These are phyloP conservation scores for Tricholoma matsutake DNA, from an alignment of 768 basidiomycete genomes.

Conservation along the genomic window DNA sequence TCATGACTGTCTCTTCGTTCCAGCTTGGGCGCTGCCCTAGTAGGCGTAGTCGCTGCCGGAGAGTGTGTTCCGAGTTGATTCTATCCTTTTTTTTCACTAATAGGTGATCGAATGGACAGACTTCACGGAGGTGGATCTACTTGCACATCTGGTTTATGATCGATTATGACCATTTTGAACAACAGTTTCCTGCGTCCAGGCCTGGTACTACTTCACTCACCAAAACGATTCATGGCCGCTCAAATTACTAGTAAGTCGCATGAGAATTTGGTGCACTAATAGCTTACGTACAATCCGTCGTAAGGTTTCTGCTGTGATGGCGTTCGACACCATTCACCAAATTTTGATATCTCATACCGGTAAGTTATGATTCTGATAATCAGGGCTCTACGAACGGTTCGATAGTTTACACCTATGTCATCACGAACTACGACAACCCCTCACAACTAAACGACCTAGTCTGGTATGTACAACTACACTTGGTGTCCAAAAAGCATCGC, in stretches of 20 bases:
- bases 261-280: not conserved
- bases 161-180: not conserved
- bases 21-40: conserved; percentile 48
- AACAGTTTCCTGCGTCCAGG: conserved; percentile 53
- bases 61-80: conserved; percentile 33
- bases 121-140: conserved; percentile 45
- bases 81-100: not conserved
- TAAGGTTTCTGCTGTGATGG: conserved; percentile 49
- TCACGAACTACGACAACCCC: conserved; percentile 37
- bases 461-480: conserved; percentile 33
- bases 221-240: conserved; percentile 48
- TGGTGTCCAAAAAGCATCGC: not conserved
- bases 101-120: conserved; percentile 24
- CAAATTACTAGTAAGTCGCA: conserved; percentile 40
- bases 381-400: not conserved
- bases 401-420: conserved; percentile 46
- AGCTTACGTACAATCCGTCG: not conserved
- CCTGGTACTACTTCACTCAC: conserved; percentile 53
- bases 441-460: conserved; percentile 30
- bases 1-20: not conserved
- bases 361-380: conserved; percentile 16
- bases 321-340: conserved; percentile 53
- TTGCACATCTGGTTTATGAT: not conserved
- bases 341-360: conserved; percentile 50
- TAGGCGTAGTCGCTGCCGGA: conserved; percentile 48